These are phyloP conservation scores for Jackrogersella multiformis DNA, from an alignment of 495 filamentous ascomycete genomes.

Conservation along the genomic window DNA sequence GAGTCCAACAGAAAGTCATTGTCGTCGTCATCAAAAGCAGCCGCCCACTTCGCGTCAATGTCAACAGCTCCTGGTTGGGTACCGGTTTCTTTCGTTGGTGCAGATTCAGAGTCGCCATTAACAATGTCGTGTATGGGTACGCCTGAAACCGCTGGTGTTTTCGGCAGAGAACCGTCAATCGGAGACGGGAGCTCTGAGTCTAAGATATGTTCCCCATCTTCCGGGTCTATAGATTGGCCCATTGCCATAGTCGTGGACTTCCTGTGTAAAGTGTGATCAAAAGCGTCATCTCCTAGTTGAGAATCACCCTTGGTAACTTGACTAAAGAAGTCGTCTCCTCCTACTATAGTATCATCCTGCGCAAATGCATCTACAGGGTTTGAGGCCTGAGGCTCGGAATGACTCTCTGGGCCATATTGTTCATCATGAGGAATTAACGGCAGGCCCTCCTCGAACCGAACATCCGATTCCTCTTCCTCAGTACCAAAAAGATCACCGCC, in stretches of 20 bases:
- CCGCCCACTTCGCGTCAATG: constrained; percentile 83
- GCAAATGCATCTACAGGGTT: constrained; percentile 48
- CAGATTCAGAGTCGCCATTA: constrained; percentile 45
- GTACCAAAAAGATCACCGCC: constrained; percentile 52
- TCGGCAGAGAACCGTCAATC: constrained; percentile 38
- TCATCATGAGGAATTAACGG: constrained; percentile 59
- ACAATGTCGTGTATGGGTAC: constrained; percentile 29
- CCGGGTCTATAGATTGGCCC: constrained; percentile 47
- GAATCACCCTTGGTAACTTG: constrained; percentile 46
- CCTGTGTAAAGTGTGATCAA: constrained; percentile 55
- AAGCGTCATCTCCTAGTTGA: constrained; percentile 24
- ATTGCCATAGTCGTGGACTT: constrained; percentile 70
- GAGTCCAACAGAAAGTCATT: constrained; percentile 60
- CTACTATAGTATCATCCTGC: constrained; percentile 51
- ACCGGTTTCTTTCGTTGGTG: constrained; percentile 32
- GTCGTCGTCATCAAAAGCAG: constrained; percentile 82
- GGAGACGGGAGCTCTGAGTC: constrained; percentile 43
- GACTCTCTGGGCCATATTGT: constrained; percentile 24
- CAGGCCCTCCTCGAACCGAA: constrained; percentile 68
- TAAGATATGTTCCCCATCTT: constrained; percentile 29
- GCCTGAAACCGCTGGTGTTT: constrained; percentile 28
- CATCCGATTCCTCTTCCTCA: constrained; percentile 51
- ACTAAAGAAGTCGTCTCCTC: constrained; percentile 63
- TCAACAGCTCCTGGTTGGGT: constrained; percentile 50
- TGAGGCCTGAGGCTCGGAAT: constrained; percentile 9